Conservation (phyloP, 2,329 filamentous ascomycete genomes). For the Ophiostoma sp. region DNA sequence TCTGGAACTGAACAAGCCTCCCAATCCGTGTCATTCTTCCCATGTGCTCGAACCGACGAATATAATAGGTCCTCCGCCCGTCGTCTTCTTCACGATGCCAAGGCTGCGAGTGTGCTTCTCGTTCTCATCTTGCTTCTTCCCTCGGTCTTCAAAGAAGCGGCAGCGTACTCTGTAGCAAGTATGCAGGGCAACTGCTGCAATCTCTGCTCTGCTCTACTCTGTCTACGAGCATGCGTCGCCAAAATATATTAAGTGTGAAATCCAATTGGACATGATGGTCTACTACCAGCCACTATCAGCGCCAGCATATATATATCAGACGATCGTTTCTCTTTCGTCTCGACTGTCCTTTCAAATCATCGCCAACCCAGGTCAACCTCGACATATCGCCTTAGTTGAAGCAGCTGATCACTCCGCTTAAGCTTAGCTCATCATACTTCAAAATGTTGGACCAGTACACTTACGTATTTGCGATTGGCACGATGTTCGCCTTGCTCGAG, state of each 20-base stretch:
- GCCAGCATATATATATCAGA: constrained; percentile 9
- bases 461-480: constrained; percentile 71
- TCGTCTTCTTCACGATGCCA: constrained; percentile 4
- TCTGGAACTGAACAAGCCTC: background rate
- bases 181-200: background rate
- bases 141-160: background rate
- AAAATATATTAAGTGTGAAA: background rate
- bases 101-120: constrained; percentile 1
- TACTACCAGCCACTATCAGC: constrained; percentile 1
- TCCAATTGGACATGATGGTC: background rate
- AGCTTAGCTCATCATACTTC: background rate
- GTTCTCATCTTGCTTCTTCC: constrained; percentile 4
- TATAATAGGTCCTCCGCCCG: constrained; percentile 7
- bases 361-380: background rate
- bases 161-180: background rate
- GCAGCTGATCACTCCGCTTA: background rate
- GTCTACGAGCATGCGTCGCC: background rate
- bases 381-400: constrained; percentile 4
- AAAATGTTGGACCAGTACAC: constrained; percentile 52
- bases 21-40: background rate
- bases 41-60: constrained; percentile 16
- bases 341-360: background rate
- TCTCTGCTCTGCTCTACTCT: background rate
- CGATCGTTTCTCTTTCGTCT: constrained; percentile 4
- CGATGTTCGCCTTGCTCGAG: constrained; percentile 68